Evolutionary conservation across 352 stramenopile genomes (phyloP), one percentile per base, ranked within the genome.

Genomic region (Pythium phragmiticola): DNA sequence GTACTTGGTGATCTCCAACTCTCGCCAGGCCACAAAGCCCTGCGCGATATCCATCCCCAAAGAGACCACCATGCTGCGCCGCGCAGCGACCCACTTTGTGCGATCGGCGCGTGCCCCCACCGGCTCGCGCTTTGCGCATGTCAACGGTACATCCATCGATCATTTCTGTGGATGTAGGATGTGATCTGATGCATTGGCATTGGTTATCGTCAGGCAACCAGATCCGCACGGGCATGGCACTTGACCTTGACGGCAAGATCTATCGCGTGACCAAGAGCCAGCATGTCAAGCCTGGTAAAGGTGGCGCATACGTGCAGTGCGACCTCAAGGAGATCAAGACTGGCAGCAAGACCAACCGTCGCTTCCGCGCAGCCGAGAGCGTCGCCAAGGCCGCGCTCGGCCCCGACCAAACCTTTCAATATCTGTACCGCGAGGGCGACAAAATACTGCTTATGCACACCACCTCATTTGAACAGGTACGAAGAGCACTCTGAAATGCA

Each of bases 321-420:
- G 87, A 95, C 51, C 67, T 95, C 19, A 93, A 91, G 68, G 87
- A 95, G 67, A 91, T 94, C 57, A 93, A 92, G 77, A 93, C 84
- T 0, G 87, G 87, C 59, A 77, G 71, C 73, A 94, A 90, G 73
- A 92, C 82, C 47, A 95, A 88, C 66, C 77, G 79, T 30, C 87
- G 87, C 49, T 94, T 95, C 67, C 84, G 87, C 23, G 82, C 87
- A 6, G 83, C 87, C 4, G 87, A 95, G 73, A 89, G 60, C 8
- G 82, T 95, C 28, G 77, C 80, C 56, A 93, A 95, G 72, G 87
- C 84, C 12, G 78, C 87, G 11, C 66, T 95, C 8, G 82, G 78
- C 0, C 84, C 77, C 1, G 84, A 93, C 51, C 71, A 91, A 60
- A 73, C 69, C 63, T 94, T 88, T 65, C 87, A 95, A 72, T 93